Evolutionary conservation across 2,329 filamentous ascomycete species (phyloP), one percentile per base, ranked within the genome.

Genomic region (Fusarium sp.): DNA sequence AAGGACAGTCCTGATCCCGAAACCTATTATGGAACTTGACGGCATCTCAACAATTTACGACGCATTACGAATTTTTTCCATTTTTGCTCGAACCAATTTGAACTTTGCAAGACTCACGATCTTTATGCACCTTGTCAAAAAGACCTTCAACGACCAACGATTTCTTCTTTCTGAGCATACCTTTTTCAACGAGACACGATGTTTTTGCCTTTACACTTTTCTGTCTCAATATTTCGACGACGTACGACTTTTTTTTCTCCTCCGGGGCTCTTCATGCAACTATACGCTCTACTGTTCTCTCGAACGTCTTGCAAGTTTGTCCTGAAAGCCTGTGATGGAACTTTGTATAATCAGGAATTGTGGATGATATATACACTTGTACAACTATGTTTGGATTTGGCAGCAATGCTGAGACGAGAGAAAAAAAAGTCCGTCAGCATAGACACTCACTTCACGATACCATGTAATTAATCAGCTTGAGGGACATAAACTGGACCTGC

Each of bases 21-120:
- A 70, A 58, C 33, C 65, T 57, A 45, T 48, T 19, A 70, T 54
- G 71, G 66, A 69, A 56, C 59, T 56, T 67, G 57, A 72, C 57
- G 70, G 63, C 73, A 76, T 77, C 72, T 66, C 74, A 64, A 76
- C 74, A 73, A 77, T 73, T 75, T 39, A 78, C 69, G 73, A 75
- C 76, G 58, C 60, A 73, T 76, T 63, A 77, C 60, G 73, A 78
- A 72, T 63, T 72, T 42, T 65, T 69, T 45, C 45, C 56, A 56
- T 31, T 72, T 75, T 67, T 75, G 66, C 61, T 73, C 49, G 42
- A 66, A 68, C 33, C 59, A 60, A 46, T 68, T 74, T 49, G 46
- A 63, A 55, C 11, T 60, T 63, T 57, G 64, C 57, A 75, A 73
- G 41, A 62, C 54, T 75, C 45, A 75, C 60, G 72, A 74, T 74